Base-by-base conservation (phyloP, 225 moss, liverwort and hornwort species). In the Polytrichum commune region DNA sequence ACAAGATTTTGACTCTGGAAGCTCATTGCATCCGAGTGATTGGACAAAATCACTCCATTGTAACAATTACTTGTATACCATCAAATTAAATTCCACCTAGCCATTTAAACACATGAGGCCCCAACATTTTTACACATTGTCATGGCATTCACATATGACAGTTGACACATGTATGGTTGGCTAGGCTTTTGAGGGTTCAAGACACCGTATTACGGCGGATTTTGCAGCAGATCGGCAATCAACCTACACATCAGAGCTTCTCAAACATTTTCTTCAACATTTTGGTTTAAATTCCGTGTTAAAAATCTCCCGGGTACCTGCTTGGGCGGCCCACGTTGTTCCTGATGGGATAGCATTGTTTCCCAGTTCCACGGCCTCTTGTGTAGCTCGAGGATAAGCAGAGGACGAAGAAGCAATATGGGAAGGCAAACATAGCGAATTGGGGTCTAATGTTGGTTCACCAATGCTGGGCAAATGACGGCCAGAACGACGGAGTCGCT, bases 401-500 rank as follows among this genome's bases (percentile, higher is more conserved):
- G 76, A 82, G 65, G 76, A 66, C 2, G 81, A 85, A 32, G 81
- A 85, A 53, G 78, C 81, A 55, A 68, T 67, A 5, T 54, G 69
- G 20, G 70, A 73, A 18, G 54, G 64, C 66, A 58, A 67, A 54
- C 62, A 73, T 27, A 76, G 32, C 2, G 62, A 65, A 16, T 55
- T 22, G 27, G 29, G 18, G 33, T 65, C 18, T 7, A 58, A 8
- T 6, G 33, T 5, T 65, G 55, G 53, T 6, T 68, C 28, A 6
- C 53, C 68, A 66, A 74, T 54, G 75, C 27, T 78, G 57, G 72
- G 75, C 35, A 69, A 53, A 56, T 82, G 80, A 54, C 64, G 63
- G 77, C 80, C 78, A 26, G 86, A 86, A 68, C 83, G 83, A 23
- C 86, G 80, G 62, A 86, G 78, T 24, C 86, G 86, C 75, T 83